Base-by-base conservation (phyloP, 2,329 filamentous ascomycete species). In the Arthrobotrys entomopaga region DNA sequence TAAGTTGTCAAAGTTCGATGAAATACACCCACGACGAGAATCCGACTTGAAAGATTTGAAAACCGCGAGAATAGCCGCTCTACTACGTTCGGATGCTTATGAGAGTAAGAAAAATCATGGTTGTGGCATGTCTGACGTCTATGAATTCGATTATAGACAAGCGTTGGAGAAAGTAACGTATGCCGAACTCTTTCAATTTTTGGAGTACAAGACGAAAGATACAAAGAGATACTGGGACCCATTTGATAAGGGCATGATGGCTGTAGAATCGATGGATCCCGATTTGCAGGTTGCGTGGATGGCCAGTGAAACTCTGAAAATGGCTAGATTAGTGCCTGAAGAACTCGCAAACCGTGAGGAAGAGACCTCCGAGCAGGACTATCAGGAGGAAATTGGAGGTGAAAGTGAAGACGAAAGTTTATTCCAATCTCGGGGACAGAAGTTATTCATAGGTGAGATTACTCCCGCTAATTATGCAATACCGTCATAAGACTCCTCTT, bases 21-120 rank as follows among this genome's bases (percentile, higher is more conserved):
- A 58, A 43, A 46, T 13, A 8, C 42, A 34, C 4, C 53, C 53
- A 10, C 24, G 29, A 2, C 43, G 64, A 46, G 53, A 54, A 56
- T 20, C 48, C 10, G 48, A 69, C 19, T 26, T 61, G n/a, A 5
- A 42, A 26, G 40, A 26, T 20, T 43, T 66, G 19, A 66, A 53
- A 34, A 15, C 22, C 1, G 26, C 53, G 13, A 66, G 53, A 46
- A 11, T 66, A 1, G 26, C n/a, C n/a, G 3, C 61, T 1, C 20
- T 50, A 5, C 26, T 38, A 15, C 8, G 3, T 20, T 24, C 63
- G 26, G 19, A 46, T 3, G n/a, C 19, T 8, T 34, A 34, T 8
- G 29, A 6, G 29, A 10, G 6, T 34, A 8, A 34, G 5, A 34
- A 34, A 10, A 5, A 5, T 10, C 29, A 10, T 10, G 5, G 29